These are phyloP conservation scores for Mercurialis annua DNA, from an alignment of 345 rosid species.

Conservation along the genomic window DNA sequence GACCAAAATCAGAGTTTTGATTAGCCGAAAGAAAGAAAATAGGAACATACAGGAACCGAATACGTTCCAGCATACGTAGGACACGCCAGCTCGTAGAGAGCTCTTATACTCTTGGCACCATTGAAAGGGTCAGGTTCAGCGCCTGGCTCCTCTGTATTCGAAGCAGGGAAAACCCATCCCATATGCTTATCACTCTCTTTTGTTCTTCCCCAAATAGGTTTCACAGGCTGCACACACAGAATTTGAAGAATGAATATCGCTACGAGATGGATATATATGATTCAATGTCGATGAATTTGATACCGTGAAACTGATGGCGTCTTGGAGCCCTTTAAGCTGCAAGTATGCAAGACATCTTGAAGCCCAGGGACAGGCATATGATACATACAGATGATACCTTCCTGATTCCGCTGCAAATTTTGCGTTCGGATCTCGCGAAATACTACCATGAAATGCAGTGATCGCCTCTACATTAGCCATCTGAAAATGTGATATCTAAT, in stretches of 20 bases:
- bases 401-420: conserved; percentile 76
- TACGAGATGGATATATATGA: background rate
- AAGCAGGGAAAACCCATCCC: conserved; percentile 84
- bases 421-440: conserved; percentile 54
- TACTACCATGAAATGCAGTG: conserved; percentile 64
- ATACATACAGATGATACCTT: conserved; percentile 89
- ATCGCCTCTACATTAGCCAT: too few species aligned
- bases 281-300: background rate
- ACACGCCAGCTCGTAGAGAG: conserved; percentile 77
- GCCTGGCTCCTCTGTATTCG: conserved; percentile 63
- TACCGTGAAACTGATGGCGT: conserved; percentile 74
- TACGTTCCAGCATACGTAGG: conserved; percentile 69
- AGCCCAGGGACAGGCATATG: conserved; percentile 98
- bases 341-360: conserved; percentile 78
- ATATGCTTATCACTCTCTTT: conserved; percentile 76
- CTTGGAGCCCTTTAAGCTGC: conserved; percentile 79
- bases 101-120: conserved; percentile 73
- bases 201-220: conserved; percentile 86
- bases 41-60: conserved; percentile 76
- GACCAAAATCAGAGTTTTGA: too few species aligned
- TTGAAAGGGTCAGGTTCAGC: conserved; percentile 71
- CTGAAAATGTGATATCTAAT: too few species aligned
- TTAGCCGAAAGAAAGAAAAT: conserved; percentile 13
- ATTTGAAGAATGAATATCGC: conserved; percentile 1
- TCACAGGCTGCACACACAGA: conserved; percentile 55